Conservation (phyloP, 345 rosid genomes). For the Firmiana major region DNA sequence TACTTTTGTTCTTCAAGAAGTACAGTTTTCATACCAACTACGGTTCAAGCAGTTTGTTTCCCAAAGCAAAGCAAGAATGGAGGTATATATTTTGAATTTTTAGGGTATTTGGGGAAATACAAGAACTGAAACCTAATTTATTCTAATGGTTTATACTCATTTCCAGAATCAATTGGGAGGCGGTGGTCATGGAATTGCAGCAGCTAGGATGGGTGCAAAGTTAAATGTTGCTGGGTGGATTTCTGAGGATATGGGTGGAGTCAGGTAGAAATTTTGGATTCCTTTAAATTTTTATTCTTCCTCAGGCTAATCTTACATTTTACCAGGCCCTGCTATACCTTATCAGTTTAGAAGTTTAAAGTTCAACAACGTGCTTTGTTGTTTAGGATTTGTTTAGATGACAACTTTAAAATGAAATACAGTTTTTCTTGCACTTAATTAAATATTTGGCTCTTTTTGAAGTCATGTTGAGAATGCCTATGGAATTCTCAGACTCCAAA, state of each 20-base stretch:
- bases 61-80: constrained; percentile 97
- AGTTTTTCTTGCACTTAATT: not conserved
- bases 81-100: constrained; percentile 45
- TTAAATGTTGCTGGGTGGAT: constrained; percentile 87
- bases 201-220: constrained; percentile 92
- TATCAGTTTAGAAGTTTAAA: not conserved
- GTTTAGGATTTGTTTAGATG: constrained; percentile 5
- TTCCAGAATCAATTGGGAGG: constrained; percentile 84
- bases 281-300: not conserved
- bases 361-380: not conserved
- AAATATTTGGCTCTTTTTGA: not conserved
- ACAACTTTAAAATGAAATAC: not conserved
- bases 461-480: not conserved
- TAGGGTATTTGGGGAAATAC: constrained; percentile 1
- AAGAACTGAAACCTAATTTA: constrained; percentile 12
- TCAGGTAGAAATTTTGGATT: constrained; percentile 53
- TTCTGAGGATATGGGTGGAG: constrained; percentile 98
- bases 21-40: constrained; percentile 87
- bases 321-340: not conserved
- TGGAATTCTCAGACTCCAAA: not conserved
- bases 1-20: constrained; percentile 84
- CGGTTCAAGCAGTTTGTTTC: constrained; percentile 97
- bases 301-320: not conserved
- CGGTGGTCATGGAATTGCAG: constrained; percentile 90
- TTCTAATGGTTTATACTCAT: constrained; percentile 10